Base-by-base conservation (phyloP, 1,284 basidiomycete genomes). In the Rhodotorula sp. region DNA sequence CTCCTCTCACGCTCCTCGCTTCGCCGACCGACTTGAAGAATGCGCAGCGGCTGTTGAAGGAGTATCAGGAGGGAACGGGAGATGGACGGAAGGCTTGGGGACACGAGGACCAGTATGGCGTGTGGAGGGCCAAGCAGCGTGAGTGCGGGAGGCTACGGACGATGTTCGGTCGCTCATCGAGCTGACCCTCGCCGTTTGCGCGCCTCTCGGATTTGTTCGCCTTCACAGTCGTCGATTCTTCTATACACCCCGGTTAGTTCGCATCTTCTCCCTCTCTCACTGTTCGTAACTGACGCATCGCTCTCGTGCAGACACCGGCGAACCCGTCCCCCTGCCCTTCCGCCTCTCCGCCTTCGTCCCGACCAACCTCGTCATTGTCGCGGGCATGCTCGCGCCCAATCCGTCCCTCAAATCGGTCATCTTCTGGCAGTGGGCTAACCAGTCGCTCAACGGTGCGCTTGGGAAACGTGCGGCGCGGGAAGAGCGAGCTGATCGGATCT, bases 361-460 rank as follows among this genome's bases (percentile, higher is more conserved):
- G 10, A 85, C 84, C 47, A 85, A 85, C 76, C 73, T 85, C 74
- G 76, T 85, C 55, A 79, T 80, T 17, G 77, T 79, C 7, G 78
- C 74, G 4, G 80, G 80, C 22, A 80, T 81, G 79, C 72, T 78
- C 64, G 70, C 74, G 67, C 75, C 76, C 34, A 75, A 78, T 67
- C 75, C 75, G 22, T 73, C 72, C 10, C 59, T 77, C 15, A 67
- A 64, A 58, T 52, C 59, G 29, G 73, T 74, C 72, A 81, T 85
- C 64, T 83, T 84, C 76, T 84, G 83, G 84, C 84, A 85, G 75
- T 84, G 82, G 82, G 80, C 81, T 10, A 85, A 85, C 72, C 84
- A 85, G 76, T 81, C 80, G 1, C 77, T 85, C 32, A 85, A 83
- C 61, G 74, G 74, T 74, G 52, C 44, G 68, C 11, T 13, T 44